Conservation (phyloP, 176 grass and related monocot species). For the Coix lacrymajobi region DNA sequence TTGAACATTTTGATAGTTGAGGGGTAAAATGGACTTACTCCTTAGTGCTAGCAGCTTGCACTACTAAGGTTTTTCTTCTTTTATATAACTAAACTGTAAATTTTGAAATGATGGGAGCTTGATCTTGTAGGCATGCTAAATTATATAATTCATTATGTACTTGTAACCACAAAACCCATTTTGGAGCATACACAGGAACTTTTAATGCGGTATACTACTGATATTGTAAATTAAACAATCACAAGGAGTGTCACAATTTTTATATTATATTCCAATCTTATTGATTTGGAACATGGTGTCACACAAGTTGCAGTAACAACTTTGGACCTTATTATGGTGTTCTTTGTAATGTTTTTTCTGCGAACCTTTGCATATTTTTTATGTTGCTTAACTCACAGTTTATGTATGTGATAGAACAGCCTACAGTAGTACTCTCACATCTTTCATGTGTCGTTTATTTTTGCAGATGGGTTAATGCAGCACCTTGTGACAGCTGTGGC, state of each 20-base stretch:
- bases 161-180: not conserved
- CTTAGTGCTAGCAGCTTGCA: not conserved
- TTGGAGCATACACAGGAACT: not conserved
- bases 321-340: constrained; percentile 7
- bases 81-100: not conserved
- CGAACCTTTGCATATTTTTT: not conserved
- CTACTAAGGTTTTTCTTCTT: not conserved
- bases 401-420: not conserved
- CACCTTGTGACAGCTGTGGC: constrained; percentile 74
- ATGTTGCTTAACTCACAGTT: not conserved
- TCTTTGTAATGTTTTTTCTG: not conserved
- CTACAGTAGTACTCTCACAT: not conserved
- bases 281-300: not conserved
- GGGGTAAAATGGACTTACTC: not conserved
- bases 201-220: not conserved
- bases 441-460: constrained; percentile 27
- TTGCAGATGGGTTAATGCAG: constrained; percentile 90
- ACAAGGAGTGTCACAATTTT: not conserved
- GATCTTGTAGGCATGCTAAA: not conserved
- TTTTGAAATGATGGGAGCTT: not conserved
- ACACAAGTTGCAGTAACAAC: not conserved
- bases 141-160: not conserved
- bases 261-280: not conserved
- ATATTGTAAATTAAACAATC: constrained; percentile 8
- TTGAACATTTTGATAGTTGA: not conserved